Conservation (phyloP, 1,284 basidiomycete genomes). For the Ganoderma sinense region DNA sequence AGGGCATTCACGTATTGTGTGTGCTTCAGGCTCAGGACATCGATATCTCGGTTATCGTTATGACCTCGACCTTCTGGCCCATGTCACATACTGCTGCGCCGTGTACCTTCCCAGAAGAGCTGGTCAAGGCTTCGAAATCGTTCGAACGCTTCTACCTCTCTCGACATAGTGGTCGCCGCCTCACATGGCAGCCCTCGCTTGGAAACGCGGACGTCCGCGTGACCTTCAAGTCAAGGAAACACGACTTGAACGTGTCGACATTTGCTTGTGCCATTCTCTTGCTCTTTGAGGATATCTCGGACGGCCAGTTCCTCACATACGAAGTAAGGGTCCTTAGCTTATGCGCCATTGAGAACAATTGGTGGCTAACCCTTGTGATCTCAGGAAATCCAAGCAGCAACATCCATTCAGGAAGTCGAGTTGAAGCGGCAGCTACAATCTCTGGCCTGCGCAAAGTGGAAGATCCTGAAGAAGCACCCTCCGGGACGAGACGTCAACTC, state of each 20-base stretch:
- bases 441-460: constrained; percentile 96
- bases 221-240: constrained; percentile 80
- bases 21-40: constrained; percentile 68
- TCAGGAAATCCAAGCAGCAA: constrained; percentile 77
- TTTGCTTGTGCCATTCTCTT: constrained; percentile 90
- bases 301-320: constrained; percentile 79
- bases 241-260: constrained; percentile 95
- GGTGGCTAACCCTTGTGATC: neutral
- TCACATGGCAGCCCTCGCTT: constrained; percentile 95
- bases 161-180: constrained; percentile 87
- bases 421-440: constrained; percentile 94
- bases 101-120: constrained; percentile 73
- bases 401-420: constrained; percentile 79
- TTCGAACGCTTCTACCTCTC: constrained; percentile 94
- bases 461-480: constrained; percentile 92
- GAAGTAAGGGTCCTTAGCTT: constrained; percentile 51
- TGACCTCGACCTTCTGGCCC: constrained; percentile 96
- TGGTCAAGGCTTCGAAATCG: constrained; percentile 72
- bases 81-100: constrained; percentile 68
- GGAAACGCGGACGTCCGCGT: constrained; percentile 93
- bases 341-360: neutral
- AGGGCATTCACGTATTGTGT: neutral
- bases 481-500: constrained; percentile 83
- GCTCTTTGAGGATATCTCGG: constrained; percentile 81
- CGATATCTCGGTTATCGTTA: constrained; percentile 87